Percentiles rank a stretch among this genome's conserved stretches.
These are phyloP conservation scores for Tricholoma bakamatsutake DNA, from an alignment of 768 basidiomycete genomes.

Conservation along the genomic window DNA sequence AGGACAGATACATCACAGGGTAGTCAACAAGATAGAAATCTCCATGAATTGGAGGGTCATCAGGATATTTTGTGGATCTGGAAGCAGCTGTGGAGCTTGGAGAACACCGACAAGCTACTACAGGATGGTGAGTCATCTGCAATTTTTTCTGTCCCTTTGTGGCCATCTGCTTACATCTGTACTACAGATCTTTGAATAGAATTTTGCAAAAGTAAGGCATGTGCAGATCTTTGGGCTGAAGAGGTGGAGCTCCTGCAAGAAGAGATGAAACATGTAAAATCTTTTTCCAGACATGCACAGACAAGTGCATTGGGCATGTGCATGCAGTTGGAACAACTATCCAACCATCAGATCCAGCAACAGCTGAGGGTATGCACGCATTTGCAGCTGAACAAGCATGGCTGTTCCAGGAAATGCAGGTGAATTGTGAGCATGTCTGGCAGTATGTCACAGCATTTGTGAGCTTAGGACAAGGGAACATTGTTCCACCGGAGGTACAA, in stretches of 20 bases:
- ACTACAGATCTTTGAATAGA: background rate
- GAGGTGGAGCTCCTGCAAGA: background rate
- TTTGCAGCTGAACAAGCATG: too few species aligned
- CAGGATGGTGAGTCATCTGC: too few species aligned
- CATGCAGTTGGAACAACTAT: background rate
- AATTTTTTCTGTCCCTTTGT: too few species aligned
- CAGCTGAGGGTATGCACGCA: too few species aligned
- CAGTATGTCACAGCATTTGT: background rate
- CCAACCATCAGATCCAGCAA: background rate
- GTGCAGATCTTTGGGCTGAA: too few species aligned
- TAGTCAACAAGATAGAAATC: too few species aligned
- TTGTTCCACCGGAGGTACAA: background rate
- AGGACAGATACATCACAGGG: too few species aligned
- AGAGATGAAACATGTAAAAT: background rate
- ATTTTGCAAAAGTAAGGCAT: background rate
- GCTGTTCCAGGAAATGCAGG: background rate
- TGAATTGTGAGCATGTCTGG: background rate
- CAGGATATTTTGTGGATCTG: background rate
- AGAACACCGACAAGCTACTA: too few species aligned
- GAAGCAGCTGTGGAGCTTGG: too few species aligned
- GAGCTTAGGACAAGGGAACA: background rate
- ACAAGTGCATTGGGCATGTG: background rate
- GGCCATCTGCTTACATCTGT: too few species aligned
- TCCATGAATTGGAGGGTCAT: too few species aligned
- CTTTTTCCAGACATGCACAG: background rate